Percentiles rank a stretch among this genome's conserved stretches.
These are phyloP conservation scores for Penicillium robsamsonii DNA, from an alignment of 495 filamentous ascomycete species.

Conservation along the genomic window DNA sequence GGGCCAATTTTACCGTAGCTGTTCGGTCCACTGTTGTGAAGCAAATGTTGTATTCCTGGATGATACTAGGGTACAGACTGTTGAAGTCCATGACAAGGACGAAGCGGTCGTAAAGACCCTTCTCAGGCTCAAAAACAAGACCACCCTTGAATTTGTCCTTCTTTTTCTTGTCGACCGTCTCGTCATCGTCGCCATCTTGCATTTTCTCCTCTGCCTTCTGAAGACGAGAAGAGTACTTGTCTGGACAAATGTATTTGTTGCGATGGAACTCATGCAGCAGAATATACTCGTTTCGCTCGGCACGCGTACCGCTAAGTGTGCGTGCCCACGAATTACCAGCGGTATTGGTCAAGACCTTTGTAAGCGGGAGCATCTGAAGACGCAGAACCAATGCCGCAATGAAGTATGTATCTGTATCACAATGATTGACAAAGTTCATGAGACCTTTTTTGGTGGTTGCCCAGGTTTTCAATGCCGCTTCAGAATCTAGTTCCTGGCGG, in stretches of 20 bases:
- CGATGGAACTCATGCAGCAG: conserved; percentile 91
- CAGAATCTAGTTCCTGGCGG: conserved; percentile 82
- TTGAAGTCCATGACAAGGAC: conserved; percentile 99
- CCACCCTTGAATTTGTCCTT: conserved; percentile 99
- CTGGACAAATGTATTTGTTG: conserved; percentile 96
- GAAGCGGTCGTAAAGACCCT: conserved; percentile 93
- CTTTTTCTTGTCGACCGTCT: conserved; percentile 87
- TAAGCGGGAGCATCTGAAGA: conserved; percentile 87
- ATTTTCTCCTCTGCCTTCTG: conserved; percentile 64
- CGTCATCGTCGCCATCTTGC: conserved; percentile 64
- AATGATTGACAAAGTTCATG: conserved; percentile 89
- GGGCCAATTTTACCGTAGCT: conserved; percentile 52
- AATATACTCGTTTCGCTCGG: conserved; percentile 99
- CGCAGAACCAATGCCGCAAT: conserved; percentile 84
- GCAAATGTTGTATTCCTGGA: conserved; percentile 99
- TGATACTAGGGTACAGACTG: conserved; percentile 96
- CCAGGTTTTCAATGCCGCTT: conserved; percentile 84
- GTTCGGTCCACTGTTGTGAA: conserved; percentile 91
- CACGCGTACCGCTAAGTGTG: conserved; percentile 90
- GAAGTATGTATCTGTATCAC: conserved; percentile 93
- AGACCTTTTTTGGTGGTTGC: conserved; percentile 78
- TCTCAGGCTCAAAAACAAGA: conserved; percentile 96
- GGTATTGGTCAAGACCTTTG: conserved; percentile 92
- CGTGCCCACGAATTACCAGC: conserved; percentile 98
- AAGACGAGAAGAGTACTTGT: conserved; percentile 76